Evolutionary conservation across 179 eudicot genomes (phyloP), one percentile per base, ranked within the genome.

Genomic region (Beta macrorhiza): DNA sequence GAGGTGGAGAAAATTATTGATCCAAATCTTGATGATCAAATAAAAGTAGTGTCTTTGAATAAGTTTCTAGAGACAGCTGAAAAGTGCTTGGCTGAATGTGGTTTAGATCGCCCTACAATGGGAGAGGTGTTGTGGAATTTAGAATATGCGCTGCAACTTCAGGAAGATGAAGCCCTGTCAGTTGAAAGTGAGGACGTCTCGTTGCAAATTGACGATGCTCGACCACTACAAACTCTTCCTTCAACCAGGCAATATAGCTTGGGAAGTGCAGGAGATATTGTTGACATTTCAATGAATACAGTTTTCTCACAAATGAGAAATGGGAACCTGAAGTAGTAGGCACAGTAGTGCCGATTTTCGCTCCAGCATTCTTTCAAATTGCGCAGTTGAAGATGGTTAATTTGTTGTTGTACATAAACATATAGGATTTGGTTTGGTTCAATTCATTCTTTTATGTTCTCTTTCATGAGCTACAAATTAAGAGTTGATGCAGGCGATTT

Each of bases 11-110:
- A 81, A 44, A 71, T 83, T 0, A 73, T 83, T 17, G 86, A 83
- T 47, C 81, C 81, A 4, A 76, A 68, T 80, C 67, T 83, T 19
- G 74, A 52, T 16, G 83, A 78, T 53, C 75, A 83, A 32, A 76
- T 83, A 5, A 81, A 77, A 4, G 68, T 83, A 0, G 83, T 80
- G 78, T 83, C 80, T 16, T 64, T 83, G 4, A 80, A 68, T 61
- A 83, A 83, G 67, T 83, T 76, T n/a, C 68, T 76, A 17, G 86
- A 83, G 62, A 77, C 82, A 7, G 86, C 86, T 4, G 86, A 80
- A 25, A 83, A 80, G 74, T 83, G 86, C 9, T 78, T 83, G 59
- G 77, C 83, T n/a, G 86, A 80, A 29, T 77, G 81, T 11, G 86
- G 86, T 63, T 64, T 73, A 16, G 83, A 80, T 52, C 67, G 86